These are phyloP conservation scores for Mastigamoeba balamuthi DNA, from an alignment of 78 protist genomes.

Conservation along the genomic window DNA sequence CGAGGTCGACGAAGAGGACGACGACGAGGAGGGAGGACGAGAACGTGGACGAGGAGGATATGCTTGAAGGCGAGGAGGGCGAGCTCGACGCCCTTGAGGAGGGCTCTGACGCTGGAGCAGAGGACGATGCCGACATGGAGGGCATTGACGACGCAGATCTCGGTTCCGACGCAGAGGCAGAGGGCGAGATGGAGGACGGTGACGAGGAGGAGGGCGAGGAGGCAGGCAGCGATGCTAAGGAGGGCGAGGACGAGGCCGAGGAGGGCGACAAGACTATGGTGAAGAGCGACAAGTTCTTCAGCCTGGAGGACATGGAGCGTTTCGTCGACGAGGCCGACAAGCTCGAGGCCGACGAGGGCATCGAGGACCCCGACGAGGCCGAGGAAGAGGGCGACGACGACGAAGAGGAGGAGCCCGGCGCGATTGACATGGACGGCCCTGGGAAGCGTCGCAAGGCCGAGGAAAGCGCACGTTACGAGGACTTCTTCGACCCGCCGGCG, in stretches of 20 bases:
- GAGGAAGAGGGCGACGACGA: no score
- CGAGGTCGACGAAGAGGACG: slow-evolving; percentile 7
- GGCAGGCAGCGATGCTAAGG: slow-evolving; percentile 6
- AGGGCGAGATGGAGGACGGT: slow-evolving; percentile 21
- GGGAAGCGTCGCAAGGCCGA: no score
- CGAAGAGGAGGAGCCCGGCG: no score
- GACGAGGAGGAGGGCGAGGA: slow-evolving; percentile 11
- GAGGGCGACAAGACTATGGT: no score
- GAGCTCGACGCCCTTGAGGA: not conserved
- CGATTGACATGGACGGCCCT: no score
- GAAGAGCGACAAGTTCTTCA: no score
- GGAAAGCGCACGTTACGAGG: no score
- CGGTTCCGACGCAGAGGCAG: slow-evolving; percentile 21
- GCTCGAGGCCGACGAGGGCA: not conserved
- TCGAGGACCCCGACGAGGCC: not conserved
- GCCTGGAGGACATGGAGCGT: no score
- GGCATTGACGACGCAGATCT: not conserved
- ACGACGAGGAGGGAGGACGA: slow-evolving; percentile 13
- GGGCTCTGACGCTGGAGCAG: not conserved
- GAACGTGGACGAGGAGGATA: not conserved
- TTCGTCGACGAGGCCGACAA: not conserved
- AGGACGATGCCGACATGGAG: not conserved
- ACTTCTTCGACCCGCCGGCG: no score
- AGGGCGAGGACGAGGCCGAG: not conserved
- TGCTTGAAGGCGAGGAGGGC: slow-evolving; percentile 15